Evolutionary conservation across 2,329 filamentous ascomycete species (phyloP), one percentile per base, ranked within the genome.

Genomic region (Biscogniauxia sp.): DNA sequence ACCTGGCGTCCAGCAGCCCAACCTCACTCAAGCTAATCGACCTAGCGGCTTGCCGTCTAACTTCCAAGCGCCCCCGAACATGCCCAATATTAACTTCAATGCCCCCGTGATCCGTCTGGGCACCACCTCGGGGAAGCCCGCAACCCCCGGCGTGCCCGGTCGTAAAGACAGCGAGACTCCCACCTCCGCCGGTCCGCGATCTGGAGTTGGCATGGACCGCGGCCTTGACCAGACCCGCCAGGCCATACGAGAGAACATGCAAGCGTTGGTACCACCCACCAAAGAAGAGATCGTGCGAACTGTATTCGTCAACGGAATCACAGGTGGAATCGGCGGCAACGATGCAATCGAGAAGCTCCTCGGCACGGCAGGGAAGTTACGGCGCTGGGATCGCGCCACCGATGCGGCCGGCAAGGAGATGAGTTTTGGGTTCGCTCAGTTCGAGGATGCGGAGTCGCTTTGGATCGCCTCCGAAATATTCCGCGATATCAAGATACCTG

Each of bases 41-140:
- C 91, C 91, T 74, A 91, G 85, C 76, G 88, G 87, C 71, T 88
- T 96, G 66, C 92, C 92, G 64, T 81, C 88, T 61, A 92, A 88
- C 76, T 97, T 97, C 78, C 91, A 96, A 80, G 87, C 92, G 54
- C 93, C 94, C 9, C 82, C 91, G 55, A 97, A 95, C 73, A 91
- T 97, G 84, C 93, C 94, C 56, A 96, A 96, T 75, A 97, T 99
- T 81, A 97, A 99, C 80, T 97, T 98, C 81, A 96, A 91, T 72
- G 95, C 95, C 41, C 93, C 94, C 59, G 93, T 98, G 62, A 98
- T 99, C 72, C 91, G 95, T 58, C 84, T 99, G 53, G 95, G 94
- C 51, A 94, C 93, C 13, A 85, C 88, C 3, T 85, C 87, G 2
- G 77, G 84, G n/a, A 92, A 92, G 71, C 80, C 88, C 25, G 73